A percentile compares a stretch with the other conserved stretches of the same genome.
Evolutionary conservation across 345 rosid genomes (phyloP).

Genomic region (Populus deltoides): DNA sequence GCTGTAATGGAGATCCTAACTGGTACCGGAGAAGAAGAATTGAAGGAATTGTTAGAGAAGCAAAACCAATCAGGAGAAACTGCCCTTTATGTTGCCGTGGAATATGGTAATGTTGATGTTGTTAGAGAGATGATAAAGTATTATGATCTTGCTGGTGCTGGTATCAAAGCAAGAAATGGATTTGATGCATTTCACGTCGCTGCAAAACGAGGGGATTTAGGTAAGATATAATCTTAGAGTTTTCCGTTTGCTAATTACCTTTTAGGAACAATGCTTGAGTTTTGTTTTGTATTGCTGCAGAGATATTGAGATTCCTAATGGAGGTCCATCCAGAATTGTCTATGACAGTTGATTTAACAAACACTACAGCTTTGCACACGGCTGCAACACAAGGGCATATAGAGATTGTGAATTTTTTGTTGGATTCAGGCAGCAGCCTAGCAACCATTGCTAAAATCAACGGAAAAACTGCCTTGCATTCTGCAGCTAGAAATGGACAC

Average conservation of each 20-base stretch:
- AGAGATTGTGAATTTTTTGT: constrained; percentile 60
- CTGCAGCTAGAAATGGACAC: constrained; percentile 89
- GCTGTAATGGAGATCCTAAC: constrained; percentile 50
- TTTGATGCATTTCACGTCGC: constrained; percentile 95
- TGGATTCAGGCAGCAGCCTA: constrained; percentile 76
- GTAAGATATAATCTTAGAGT: constrained; percentile 28
- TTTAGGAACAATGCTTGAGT: background rate
- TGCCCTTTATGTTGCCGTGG: constrained; percentile 87
- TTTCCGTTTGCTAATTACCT: background rate
- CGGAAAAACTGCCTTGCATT: constrained; percentile 89
- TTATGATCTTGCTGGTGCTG: constrained; percentile 69
- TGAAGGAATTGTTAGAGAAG: constrained; percentile 52
- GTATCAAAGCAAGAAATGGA: constrained; percentile 86
- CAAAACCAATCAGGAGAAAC: constrained; percentile 94
- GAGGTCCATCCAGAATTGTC: constrained; percentile 79
- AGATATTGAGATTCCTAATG: constrained; percentile 59
- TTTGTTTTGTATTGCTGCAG: constrained; percentile 34
- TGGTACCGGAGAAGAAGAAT: constrained; percentile 37
- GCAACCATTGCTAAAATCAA: constrained; percentile 83
- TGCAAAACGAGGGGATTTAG: constrained; percentile 89
- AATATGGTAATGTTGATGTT: constrained; percentile 68
- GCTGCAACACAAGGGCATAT: constrained; percentile 90
- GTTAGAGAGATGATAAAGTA: constrained; percentile 74
- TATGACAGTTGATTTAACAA: constrained; percentile 85
- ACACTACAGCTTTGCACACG: constrained; percentile 85